These are phyloP conservation scores for Zangia roseola DNA, from an alignment of 768 basidiomycete species.

Conservation along the genomic window DNA sequence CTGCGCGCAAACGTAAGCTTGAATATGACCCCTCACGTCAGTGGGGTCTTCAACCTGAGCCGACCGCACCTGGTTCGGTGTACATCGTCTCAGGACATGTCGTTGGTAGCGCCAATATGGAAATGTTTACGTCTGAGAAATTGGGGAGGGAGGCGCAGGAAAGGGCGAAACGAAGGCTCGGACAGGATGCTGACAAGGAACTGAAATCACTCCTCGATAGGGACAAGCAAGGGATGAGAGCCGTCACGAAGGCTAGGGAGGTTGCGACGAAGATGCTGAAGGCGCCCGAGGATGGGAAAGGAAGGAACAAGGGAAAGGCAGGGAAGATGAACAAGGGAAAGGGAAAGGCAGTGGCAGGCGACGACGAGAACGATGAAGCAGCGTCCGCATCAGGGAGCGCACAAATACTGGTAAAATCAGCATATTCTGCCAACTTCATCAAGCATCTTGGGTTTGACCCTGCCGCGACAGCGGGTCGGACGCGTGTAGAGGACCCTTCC, in stretches of 20 bases:
- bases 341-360: constrained; percentile 5
- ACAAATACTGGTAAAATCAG: constrained; percentile 34
- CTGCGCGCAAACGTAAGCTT: constrained; percentile 48
- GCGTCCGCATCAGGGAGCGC: constrained; percentile 6
- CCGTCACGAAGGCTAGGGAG: constrained; percentile 60
- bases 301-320: constrained; percentile 11
- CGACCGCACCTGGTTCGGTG: constrained; percentile 45
- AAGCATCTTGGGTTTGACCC: constrained; percentile 82
- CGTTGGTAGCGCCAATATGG: constrained; percentile 45
- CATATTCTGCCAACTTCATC: constrained; percentile 66
- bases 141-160: constrained; percentile 82
- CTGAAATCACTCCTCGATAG: constrained; percentile 59
- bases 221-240: constrained; percentile 68
- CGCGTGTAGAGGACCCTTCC: constrained; percentile 37
- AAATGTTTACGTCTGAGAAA: constrained; percentile 60
- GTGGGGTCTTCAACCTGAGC: constrained; percentile 69
- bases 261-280: constrained; percentile 33
- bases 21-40: constrained; percentile 69
- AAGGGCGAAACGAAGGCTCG: constrained; percentile 61
- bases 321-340: constrained; percentile 16
- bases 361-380: constrained; percentile 16
- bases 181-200: constrained; percentile 58
- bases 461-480: constrained; percentile 51
- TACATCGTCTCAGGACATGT: constrained; percentile 84
- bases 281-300: constrained; percentile 15